These are phyloP conservation scores for Helianthus tuberosus DNA, from an alignment of 129 eudicot genomes.

Conservation along the genomic window DNA sequence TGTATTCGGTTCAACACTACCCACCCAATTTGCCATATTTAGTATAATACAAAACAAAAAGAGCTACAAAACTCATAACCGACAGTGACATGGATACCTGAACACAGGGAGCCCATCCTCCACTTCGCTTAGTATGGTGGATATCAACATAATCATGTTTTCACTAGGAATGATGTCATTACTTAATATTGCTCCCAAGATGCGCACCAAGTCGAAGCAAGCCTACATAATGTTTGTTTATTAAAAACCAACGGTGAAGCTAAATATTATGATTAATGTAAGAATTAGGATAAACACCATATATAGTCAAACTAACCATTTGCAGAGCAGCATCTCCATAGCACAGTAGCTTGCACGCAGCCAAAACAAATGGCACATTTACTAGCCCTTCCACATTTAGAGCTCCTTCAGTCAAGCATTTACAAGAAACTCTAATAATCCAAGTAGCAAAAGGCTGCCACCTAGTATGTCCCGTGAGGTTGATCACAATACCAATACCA, in stretches of 20 bases:
- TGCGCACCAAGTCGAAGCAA: slow-evolving; percentile 82
- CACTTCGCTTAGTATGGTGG: slow-evolving; percentile 60
- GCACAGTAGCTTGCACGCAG: slow-evolving; percentile 72
- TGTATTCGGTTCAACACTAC: neutral
- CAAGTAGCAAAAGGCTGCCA: slow-evolving; percentile 88
- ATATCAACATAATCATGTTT: slow-evolving; percentile 60
- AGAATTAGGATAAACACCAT: slow-evolving; percentile 24
- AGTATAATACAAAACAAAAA: slow-evolving; percentile 9
- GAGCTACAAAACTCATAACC: slow-evolving; percentile 18
- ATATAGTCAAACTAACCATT: slow-evolving; percentile 59
- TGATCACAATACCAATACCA: slow-evolving; percentile 68
- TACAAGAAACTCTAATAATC: slow-evolving; percentile 68
- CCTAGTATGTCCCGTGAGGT: slow-evolving; percentile 75
- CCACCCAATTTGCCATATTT: neutral
- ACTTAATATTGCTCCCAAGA: slow-evolving; percentile 61
- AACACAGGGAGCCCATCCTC: slow-evolving; percentile 55
- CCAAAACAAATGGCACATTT: slow-evolving; percentile 63
- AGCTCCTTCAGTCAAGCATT: slow-evolving; percentile 88
- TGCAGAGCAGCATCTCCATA: slow-evolving; percentile 82
- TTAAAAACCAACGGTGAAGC: slow-evolving; percentile 25
- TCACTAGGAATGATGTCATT: slow-evolving; percentile 68
- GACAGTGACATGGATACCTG: slow-evolving; percentile 52
- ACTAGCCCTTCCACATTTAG: slow-evolving; percentile 84
- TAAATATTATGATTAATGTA: slow-evolving; percentile 17
- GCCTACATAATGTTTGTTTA: slow-evolving; percentile 56